Evolutionary conservation across 176 grass and related monocot species (phyloP), one percentile per base, ranked within the genome.

Genomic region (sorghum (Sorghum bicolor)): DNA sequence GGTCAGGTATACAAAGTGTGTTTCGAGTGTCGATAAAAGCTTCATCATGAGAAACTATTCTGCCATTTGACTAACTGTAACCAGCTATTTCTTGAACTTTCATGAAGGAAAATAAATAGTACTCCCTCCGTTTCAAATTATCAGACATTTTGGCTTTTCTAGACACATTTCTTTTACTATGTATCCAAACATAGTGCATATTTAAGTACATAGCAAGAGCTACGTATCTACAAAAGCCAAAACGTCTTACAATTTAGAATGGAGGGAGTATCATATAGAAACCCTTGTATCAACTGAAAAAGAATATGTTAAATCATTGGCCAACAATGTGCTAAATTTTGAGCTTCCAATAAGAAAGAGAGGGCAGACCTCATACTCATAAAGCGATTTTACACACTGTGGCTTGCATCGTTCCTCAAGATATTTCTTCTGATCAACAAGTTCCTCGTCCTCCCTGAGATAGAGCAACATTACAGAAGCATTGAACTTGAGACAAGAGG

Each of bases 391-490:
- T 48, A 94, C 89, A 82, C 89, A 91, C 43, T 93, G 85, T 36
- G 92, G 86, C 52, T 94, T 94, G 89, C 92, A 91, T 25, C 86
- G 61, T 22, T 94, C 92, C 61, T 94, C 92, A 47, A 91, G 70
- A 74, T 91, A 85, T 52, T 89, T 83, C 84, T 94, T 91, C 55
- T 85, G 89, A 53, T 87, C 92, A 79, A 89, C 84, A 39, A 50
- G 77, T 71, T 94, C 89, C 68, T 94, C 92, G 1, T 91, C 84
- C 10, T 78, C 83, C 92, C 92, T 91, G 34, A 60, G 26, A 83
- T 43, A 80, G 17, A 74, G 50, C 1, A 43, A 68, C 1, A 14
- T 61, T 36, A 60, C 16, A 70, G 44, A 85, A 31, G 8, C 15
- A 62, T 3, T 5, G 6, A 80, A 62, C 4, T 19, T 38, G 44